Evolutionary conservation across 2,329 filamentous ascomycete genomes (phyloP).

Genomic region (Xylaria sp.): DNA sequence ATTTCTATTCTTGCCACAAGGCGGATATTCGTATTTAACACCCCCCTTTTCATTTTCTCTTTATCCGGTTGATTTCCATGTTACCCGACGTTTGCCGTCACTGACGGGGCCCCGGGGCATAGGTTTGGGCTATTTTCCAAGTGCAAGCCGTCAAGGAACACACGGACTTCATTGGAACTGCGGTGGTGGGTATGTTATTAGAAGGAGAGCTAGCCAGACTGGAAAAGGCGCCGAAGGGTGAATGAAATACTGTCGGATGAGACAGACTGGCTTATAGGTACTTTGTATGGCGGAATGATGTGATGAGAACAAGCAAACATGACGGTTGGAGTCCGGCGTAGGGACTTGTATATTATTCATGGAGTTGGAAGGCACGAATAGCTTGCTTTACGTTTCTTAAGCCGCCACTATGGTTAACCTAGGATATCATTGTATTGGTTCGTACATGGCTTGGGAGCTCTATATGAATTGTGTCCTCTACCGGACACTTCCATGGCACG

Average conservation of each 20-base stretch:
- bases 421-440: too few species aligned
- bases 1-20: not conserved
- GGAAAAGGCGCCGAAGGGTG: not conserved
- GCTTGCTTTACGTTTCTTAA: not conserved
- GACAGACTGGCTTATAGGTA: too few species aligned
- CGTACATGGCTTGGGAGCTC: too few species aligned
- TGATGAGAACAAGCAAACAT: conserved; percentile 24
- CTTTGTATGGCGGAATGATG: conserved; percentile 4
- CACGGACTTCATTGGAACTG: too few species aligned
- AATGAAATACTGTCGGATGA: not conserved
- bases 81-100: too few species aligned
- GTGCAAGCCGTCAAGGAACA: too few species aligned
- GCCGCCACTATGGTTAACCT: too few species aligned
- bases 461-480: too few species aligned
- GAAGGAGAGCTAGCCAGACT: not conserved
- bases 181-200: too few species aligned
- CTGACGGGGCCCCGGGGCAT: too few species aligned
- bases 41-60: not conserved
- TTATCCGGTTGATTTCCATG: not conserved
- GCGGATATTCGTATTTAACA: conserved; percentile 3
- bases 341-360: conserved; percentile 15
- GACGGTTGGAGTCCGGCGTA: conserved; percentile 24
- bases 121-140: too few species aligned
- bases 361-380: not conserved
- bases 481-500: too few species aligned